A percentile compares a stretch with the other conserved stretches of the same genome.
Evolutionary conservation across 805 yeast genomes (phyloP).

Genomic region (Schwanniomyces pseudopolymorphus): DNA sequence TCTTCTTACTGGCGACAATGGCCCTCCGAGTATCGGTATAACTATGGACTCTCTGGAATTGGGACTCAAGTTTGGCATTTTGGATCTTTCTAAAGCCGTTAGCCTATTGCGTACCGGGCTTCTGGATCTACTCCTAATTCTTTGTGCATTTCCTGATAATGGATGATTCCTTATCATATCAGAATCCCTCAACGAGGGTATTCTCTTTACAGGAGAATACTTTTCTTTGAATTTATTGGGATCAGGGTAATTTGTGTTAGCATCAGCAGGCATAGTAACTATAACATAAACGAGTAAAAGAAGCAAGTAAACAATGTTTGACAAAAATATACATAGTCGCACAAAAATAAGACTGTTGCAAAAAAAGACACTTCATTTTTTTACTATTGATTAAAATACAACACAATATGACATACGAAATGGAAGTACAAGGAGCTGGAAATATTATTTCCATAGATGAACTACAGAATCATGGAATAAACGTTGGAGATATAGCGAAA

Average conservation of each 20-base stretch:
- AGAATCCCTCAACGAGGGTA: slow-evolving; percentile 2
- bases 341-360: slow-evolving; percentile 1
- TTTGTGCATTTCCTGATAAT: neutral
- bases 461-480: slow-evolving; percentile 14
- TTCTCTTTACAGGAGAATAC: slow-evolving; percentile 9
- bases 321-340: neutral
- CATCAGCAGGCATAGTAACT: neutral
- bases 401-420: slow-evolving; percentile 5
- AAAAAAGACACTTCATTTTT: too few species aligned
- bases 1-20: slow-evolving; percentile 23
- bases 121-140: neutral
- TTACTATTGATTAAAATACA: too few species aligned
- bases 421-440: slow-evolving; percentile 7
- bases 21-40: neutral
- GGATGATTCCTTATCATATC: neutral
- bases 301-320: neutral
- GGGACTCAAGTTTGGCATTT: neutral
- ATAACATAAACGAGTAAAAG: too few species aligned
- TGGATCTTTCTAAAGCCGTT: neutral
- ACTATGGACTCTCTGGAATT: neutral
- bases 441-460: slow-evolving; percentile 8
- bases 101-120: neutral
- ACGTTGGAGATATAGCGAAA: slow-evolving; percentile 15
- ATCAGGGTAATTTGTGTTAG: slow-evolving; percentile 3
- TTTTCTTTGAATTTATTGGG: slow-evolving; percentile 5